phyloP scores from a whole-genome alignment of 1,284 basidiomycete species.

The Pseudozyma flocculosa region DNA sequence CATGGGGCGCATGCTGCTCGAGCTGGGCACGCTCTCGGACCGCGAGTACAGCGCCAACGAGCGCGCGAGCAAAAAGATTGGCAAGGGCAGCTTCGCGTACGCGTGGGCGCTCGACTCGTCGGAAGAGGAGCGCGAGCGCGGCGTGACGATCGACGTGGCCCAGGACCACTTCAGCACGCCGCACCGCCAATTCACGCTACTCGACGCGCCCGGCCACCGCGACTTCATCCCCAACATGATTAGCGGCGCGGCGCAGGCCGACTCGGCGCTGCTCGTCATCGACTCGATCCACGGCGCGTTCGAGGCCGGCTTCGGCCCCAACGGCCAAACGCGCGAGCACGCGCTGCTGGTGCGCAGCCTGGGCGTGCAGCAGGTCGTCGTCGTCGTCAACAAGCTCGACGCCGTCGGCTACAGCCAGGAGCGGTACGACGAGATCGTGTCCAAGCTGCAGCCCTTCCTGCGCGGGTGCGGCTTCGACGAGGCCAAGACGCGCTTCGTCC shows the following conservation, averaged over 20 bases:
- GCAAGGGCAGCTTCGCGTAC: conserved; percentile 94
- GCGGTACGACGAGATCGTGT: conserved; percentile 82
- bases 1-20: conserved; percentile 91
- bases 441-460: conserved; percentile 76
- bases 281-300: conserved; percentile 89
- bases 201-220: conserved; percentile 94
- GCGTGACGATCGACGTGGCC: conserved; percentile 97
- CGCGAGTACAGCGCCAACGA: conserved; percentile 82
- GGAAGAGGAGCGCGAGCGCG: conserved; percentile 86
- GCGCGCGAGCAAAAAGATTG: conserved; percentile 82
- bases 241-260: conserved; percentile 93
- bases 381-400: conserved; percentile 94
- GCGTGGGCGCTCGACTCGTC: conserved; percentile 96
- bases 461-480: conserved; percentile 80
- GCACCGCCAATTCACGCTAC: conserved; percentile 79
- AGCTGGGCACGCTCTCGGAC: conserved; percentile 82
- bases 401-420: conserved; percentile 68
- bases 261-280: conserved; percentile 91
- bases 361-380: conserved; percentile 88
- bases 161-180: conserved; percentile 77
- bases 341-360: conserved; percentile 86
- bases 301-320: conserved; percentile 88
- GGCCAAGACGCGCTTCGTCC: conserved; percentile 78
- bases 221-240: conserved; percentile 99
- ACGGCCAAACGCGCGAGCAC: conserved; percentile 97